Evolutionary conservation across 805 yeast genomes (phyloP), one percentile per base, ranked within the genome.

Genomic region (Dipodascopsis tothii): DNA sequence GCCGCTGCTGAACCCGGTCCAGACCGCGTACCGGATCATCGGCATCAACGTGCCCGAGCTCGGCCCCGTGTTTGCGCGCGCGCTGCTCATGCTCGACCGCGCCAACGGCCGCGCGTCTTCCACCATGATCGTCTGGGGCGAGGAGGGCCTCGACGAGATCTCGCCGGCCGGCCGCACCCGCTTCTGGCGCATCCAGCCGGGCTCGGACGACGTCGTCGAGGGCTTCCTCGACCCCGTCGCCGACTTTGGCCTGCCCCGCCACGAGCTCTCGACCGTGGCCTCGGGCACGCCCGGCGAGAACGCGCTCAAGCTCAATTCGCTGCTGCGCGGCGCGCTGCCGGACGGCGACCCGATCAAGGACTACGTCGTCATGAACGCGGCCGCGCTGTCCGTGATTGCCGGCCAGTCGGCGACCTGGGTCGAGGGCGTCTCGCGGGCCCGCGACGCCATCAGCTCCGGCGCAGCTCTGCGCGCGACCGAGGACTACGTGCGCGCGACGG

Each of bases 41-140:
- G 99, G 99, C 35, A 98, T 92, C 1, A 86, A 84, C 63, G 71
- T 86, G 17, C 83, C 83, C 53, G 67, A 67, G 5, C 64, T 92
- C 50, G 99, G 97, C 3, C 77, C 72, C 48, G 80, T 83, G 7
- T 92, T 83, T 57, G 96, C 96, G 3, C 74, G 78, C 55, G 86
- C 95, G 1, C 84, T 87, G 1, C 68, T 78, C 5, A 65, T 71
- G 43, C 68, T 92, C 46, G 84, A 84, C 48, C 60, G 61, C 37
- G 63, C 66, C 28, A 67, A 68, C 19, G 68, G 69, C 5, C 68
- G 69, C 48, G 21, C 36, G 19, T 39, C 49, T 9, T 43, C 51
- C 16, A 84, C 94, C 1, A 75, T 88, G 77, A 83, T 92, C 18
- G 99, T 92, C 17, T 90, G 84, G 78, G 99, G 99, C 9, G 80